Conservation (phyloP, 805 yeast species). For the Candida coquimbonensis region DNA sequence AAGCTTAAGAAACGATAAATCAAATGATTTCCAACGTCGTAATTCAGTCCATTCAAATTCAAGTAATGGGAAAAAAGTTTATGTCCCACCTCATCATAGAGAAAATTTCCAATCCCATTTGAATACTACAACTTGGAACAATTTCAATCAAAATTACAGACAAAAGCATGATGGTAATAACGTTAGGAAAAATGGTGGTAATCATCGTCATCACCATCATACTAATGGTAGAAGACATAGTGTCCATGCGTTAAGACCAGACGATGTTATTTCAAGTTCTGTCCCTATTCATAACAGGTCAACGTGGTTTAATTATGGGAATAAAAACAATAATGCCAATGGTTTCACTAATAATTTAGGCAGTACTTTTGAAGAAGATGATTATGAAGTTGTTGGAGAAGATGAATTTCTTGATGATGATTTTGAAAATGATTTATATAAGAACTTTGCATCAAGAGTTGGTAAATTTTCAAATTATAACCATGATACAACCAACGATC, state of each 20-base stretch:
- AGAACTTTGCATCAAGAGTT: conserved; percentile 18
- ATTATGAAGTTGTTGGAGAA: conserved; percentile 9
- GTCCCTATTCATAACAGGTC: conserved; percentile 28
- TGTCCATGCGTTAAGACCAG: conserved; percentile 5
- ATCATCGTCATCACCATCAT: conserved; percentile 1
- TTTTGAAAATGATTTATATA: conserved; percentile 15
- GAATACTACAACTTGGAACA: conserved; percentile 9
- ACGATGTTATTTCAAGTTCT: conserved; percentile 25
- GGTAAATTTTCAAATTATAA: conserved; percentile 9
- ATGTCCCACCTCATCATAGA: conserved; percentile 52
- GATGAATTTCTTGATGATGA: conserved; percentile 14
- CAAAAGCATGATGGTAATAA: background rate
- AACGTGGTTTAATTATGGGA: conserved; percentile 24
- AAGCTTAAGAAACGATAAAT: background rate
- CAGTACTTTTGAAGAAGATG: conserved; percentile 15
- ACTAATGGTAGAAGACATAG: conserved; percentile 15
- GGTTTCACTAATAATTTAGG: background rate
- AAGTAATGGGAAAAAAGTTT: conserved; percentile 18
- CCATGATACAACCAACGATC: background rate
- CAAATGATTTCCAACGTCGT: conserved; percentile 3
- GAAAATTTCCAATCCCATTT: conserved; percentile 23
- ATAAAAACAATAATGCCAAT: background rate
- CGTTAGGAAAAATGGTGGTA: background rate
- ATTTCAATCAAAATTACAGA: conserved; percentile 1
- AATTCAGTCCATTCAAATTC: conserved; percentile 8